A percentile compares a stretch with the other conserved stretches of the same genome.
Evolutionary conservation across 2,329 filamentous ascomycete species (phyloP).

Genomic region (Botrytis porri): DNA sequence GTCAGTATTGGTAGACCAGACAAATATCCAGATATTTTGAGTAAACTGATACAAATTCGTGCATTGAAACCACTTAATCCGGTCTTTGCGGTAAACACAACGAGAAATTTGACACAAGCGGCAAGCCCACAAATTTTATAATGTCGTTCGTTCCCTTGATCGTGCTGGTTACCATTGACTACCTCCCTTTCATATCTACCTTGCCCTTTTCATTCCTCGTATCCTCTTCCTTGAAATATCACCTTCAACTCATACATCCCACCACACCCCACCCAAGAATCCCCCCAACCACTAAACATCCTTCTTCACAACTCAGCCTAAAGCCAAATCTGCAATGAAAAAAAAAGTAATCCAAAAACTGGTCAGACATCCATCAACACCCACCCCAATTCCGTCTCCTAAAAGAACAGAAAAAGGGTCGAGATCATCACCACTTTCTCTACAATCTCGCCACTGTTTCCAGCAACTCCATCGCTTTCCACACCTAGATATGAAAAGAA

Average conservation of each 20-base stretch:
- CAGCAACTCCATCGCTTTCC: slow-evolving; percentile 22
- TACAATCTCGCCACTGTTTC: slow-evolving; percentile 49
- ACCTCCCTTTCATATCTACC: too few relatives aligned
- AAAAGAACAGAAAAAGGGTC: slow-evolving; percentile 71
- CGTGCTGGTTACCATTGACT: too few relatives aligned
- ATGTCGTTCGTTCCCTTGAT: too few relatives aligned
- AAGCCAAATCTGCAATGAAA: slow-evolving; percentile 48
- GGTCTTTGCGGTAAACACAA: neutral
- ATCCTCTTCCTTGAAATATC: too few relatives aligned
- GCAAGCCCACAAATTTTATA: neutral
- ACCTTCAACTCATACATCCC: too few relatives aligned
- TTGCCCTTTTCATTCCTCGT: too few relatives aligned
- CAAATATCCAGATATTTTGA: neutral
- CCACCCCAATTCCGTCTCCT: slow-evolving; percentile 75
- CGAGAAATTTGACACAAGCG: neutral
- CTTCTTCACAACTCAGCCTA: neutral
- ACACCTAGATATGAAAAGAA: slow-evolving; percentile 38
- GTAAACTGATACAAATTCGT: neutral
- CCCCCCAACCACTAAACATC: neutral
- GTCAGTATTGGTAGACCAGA: neutral
- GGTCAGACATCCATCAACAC: slow-evolving; percentile 89
- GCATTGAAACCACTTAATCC: fast-evolving
- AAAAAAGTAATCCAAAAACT: slow-evolving; percentile 45
- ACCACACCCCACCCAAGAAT: neutral
- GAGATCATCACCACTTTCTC: slow-evolving; percentile 96